Percentiles rank a stretch among this genome's conserved stretches.
Conservation (phyloP, 208 protist genomes). For the Balamuthia mandrillaris region DNA sequence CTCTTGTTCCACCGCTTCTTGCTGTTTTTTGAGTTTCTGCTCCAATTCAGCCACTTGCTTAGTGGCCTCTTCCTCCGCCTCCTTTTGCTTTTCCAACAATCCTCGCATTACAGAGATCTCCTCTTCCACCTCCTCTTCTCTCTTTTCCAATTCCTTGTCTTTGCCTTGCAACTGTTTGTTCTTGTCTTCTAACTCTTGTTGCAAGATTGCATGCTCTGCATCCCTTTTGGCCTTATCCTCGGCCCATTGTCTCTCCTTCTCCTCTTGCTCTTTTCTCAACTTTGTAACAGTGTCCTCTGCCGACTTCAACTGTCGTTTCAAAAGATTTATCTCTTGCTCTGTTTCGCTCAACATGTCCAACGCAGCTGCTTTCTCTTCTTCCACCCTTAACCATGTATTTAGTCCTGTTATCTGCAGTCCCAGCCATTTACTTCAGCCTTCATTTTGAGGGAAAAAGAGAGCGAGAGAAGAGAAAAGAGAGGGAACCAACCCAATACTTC, state of each 20-base stretch:
- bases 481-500: background rate
- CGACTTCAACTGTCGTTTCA: background rate
- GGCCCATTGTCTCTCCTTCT: background rate
- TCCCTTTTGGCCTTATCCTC: background rate
- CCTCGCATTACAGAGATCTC: too few species aligned
- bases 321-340: background rate
- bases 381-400: background rate
- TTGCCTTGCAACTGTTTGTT: background rate
- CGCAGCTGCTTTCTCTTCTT: background rate
- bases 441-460: background rate
- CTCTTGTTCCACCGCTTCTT: background rate
- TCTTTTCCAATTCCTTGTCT: background rate
- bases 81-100: background rate
- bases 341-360: background rate
- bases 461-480: background rate
- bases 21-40: too few species aligned
- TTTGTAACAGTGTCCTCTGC: background rate
- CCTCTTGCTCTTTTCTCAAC: background rate
- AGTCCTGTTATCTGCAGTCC: background rate
- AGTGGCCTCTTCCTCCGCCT: background rate
- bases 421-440: background rate
- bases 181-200: background rate
- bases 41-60: background rate
- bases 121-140: background rate
- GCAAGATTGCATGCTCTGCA: background rate